Conservation (phyloP, 1,139 yeast species). For the Saccharomyces hybrid region DNA sequence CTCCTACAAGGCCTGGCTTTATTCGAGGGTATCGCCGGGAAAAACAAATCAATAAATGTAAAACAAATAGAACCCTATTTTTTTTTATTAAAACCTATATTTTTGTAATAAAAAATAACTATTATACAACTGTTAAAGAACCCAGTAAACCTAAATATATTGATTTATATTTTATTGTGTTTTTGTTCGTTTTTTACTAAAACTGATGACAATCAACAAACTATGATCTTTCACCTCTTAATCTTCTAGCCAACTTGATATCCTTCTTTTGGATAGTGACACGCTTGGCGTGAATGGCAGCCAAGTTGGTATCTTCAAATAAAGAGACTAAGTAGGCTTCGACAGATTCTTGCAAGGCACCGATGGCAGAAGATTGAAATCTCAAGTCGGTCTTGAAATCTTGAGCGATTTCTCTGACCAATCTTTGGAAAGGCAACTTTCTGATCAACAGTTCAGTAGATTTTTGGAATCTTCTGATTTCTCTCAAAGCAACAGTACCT, state of each 20-base stretch:
- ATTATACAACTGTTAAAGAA: slow-evolving; percentile 1
- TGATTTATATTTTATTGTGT: neutral
- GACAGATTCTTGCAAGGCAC: slow-evolving; percentile 97
- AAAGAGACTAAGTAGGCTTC: slow-evolving; percentile 90
- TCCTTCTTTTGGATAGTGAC: slow-evolving; percentile 99
- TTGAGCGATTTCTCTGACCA: slow-evolving; percentile 95
- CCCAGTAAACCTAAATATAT: neutral
- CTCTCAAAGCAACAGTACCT: slow-evolving; percentile 99
- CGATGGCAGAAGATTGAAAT: slow-evolving; percentile 96
- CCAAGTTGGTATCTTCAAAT: slow-evolving; percentile 93
- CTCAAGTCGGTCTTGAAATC: slow-evolving; percentile 97
- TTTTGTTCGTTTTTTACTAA: neutral
- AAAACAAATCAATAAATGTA: too few species aligned
- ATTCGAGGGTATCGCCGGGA: too few species aligned
- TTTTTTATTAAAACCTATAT: neutral
- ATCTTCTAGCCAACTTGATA: slow-evolving; percentile 97
- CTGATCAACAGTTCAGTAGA: slow-evolving; percentile 93
- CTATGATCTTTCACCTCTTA: slow-evolving; percentile 90
- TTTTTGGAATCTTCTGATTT: slow-evolving; percentile 97
- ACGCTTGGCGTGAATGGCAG: slow-evolving; percentile 99
- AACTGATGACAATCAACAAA: neutral
- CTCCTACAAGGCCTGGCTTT: neutral
- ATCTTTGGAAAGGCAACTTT: slow-evolving; percentile 97
- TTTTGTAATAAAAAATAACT: neutral
- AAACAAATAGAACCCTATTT: neutral